Base-by-base conservation (phyloP, 306 rosid species). In the Hippophae gyantsensis region DNA sequence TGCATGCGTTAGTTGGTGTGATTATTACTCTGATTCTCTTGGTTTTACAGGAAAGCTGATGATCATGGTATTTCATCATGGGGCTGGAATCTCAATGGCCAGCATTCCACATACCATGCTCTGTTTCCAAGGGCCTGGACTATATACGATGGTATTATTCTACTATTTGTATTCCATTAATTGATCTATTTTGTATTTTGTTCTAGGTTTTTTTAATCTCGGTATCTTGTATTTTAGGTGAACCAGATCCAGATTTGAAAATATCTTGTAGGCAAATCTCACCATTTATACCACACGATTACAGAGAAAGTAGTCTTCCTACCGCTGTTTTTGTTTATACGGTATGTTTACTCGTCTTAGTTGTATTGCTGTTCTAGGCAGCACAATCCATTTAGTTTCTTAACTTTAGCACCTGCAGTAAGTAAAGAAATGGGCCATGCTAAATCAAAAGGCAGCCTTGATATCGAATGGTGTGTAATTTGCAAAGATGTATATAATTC, bases 121-220 rank as follows among this genome's bases (percentile, higher is more conserved):
- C 69, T 92, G 72, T 92, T 92, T 79, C 99, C 99, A 42, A 92
- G 99, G 84, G 95, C 99, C 57, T 92, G 99, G 99, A 92, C 99
- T 26, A 56, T 92, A 71, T 92, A 92, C 65, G 99, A 92, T 75
- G 99, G 99, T 92, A 85, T 69, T 52, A 52, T 56, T 68, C 47
- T 68, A 63, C 50, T 74, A 64, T 58, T 43, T 70, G 13, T 59
- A 62, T 45, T 23, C 23, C 51, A 32, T 44, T 45, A 60, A 51
- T 61, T 49, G 41, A 6, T 55, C 26, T 9, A 9, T 40, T 65
- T 62, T 10, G 13, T 52, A 66, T 49, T 42, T 59, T 18, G 23
- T 55, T 23, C 55, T 18, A 54, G 58, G 12, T 53, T 56, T 7
- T 63, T 62, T 55, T 71, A 51, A 63, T 74, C 26, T 13, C 48